phyloP scores from a whole-genome alignment of 2,329 filamentous ascomycete genomes.

The Pseudodiploospora longispora region DNA sequence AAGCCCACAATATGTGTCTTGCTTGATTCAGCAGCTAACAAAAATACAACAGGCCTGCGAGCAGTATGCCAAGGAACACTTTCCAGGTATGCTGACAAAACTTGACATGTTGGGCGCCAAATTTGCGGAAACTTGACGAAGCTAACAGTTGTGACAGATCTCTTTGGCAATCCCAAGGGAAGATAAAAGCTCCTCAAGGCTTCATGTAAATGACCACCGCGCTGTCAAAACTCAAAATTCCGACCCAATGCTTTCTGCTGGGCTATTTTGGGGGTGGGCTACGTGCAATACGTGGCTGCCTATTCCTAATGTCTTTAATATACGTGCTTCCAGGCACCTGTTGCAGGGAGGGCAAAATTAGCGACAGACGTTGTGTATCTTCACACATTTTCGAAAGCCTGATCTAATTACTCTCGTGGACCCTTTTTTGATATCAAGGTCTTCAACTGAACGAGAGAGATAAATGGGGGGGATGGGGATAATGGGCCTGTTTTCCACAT shows the following conservation, averaged over 20 bases:
- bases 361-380: background rate
- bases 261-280: background rate
- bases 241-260: constrained; percentile 2
- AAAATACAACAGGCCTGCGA: constrained; percentile 35
- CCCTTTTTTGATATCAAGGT: constrained; percentile 1
- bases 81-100: constrained; percentile 43
- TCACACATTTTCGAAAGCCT: background rate
- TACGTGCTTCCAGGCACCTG: too few relatives aligned
- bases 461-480: constrained; percentile 7
- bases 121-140: constrained; percentile 13
- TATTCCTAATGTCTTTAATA: too few relatives aligned
- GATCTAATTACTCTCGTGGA: constrained; percentile 6
- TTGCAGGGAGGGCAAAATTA: background rate
- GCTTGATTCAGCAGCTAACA: background rate
- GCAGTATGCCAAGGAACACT: constrained; percentile 95
- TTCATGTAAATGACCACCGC: constrained; percentile 4
- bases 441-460: constrained; percentile 7
- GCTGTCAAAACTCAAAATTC: constrained; percentile 1
- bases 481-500: constrained; percentile 1
- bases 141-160: constrained; percentile 27
- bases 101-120: constrained; percentile 15
- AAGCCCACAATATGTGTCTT: background rate
- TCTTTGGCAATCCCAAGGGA: constrained; percentile 29
- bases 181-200: constrained; percentile 19
- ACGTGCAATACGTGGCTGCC: too few relatives aligned